Evolutionary conservation across 2,329 filamentous ascomycete species (phyloP).

Genomic region (Xylaria sp.): DNA sequence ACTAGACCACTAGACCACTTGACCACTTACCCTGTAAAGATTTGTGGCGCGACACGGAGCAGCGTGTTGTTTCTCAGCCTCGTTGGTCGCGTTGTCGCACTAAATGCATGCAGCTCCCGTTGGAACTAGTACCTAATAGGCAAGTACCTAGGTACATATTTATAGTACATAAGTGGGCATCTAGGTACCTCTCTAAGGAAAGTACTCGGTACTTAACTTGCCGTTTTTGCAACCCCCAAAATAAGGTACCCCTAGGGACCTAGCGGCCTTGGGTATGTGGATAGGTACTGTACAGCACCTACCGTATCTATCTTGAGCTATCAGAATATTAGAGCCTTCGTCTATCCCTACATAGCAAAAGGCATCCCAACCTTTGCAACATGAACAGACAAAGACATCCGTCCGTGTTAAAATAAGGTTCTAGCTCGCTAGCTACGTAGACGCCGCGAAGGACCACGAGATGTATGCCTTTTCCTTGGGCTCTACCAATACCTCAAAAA

Average conservation of each 20-base stretch:
- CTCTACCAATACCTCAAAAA: not conserved
- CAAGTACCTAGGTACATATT: not conserved
- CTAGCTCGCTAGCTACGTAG: not conserved
- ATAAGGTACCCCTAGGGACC: too few relatives aligned
- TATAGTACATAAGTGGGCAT: too few relatives aligned
- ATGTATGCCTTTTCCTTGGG: constrained; percentile 4
- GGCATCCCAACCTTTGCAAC: not conserved
- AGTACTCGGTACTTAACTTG: too few relatives aligned
- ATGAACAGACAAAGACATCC: constrained; percentile 7
- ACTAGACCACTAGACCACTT: not conserved
- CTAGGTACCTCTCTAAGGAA: not conserved
- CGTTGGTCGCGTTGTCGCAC: constrained; percentile 34
- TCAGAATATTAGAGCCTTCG: too few relatives aligned
- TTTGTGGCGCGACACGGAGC: constrained; percentile 27
- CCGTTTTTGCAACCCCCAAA: too few relatives aligned
- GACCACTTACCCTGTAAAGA: not conserved
- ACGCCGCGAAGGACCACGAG: constrained; percentile 2
- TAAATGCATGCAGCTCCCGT: not conserved
- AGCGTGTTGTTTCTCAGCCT: constrained; percentile 33
- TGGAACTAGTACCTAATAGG: not conserved
- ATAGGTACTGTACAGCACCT: too few relatives aligned
- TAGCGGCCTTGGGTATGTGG: too few relatives aligned
- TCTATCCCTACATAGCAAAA: not conserved
- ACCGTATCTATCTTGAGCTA: too few relatives aligned
- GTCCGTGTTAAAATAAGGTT: too few relatives aligned